Percentiles rank a stretch among this genome's conserved stretches.
These are phyloP conservation scores for Metarhizium anisopliae DNA, from an alignment of 2,329 filamentous ascomycete genomes.

Conservation along the genomic window DNA sequence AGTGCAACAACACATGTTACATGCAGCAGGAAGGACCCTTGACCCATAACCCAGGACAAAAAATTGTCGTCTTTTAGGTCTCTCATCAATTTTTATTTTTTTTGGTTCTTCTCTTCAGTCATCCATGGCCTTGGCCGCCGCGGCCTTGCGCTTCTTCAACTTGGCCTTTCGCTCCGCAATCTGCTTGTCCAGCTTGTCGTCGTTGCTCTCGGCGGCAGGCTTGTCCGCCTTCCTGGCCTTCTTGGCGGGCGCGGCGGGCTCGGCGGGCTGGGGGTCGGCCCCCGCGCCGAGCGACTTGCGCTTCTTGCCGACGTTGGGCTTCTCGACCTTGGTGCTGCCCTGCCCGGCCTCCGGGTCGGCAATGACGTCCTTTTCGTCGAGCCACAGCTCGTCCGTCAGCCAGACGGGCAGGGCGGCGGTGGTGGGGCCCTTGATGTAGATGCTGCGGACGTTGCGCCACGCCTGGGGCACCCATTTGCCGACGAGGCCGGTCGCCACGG, in stretches of 20 bases:
- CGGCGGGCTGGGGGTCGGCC: slow-evolving; percentile 32
- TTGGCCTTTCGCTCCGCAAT: slow-evolving; percentile 50
- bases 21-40: slow-evolving; percentile 7
- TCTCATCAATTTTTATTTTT: background rate
- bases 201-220: slow-evolving; percentile 35
- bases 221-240: slow-evolving; percentile 23
- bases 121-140: slow-evolving; percentile 42
- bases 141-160: slow-evolving; percentile 50
- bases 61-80: background rate
- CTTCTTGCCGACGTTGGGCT: slow-evolving; percentile 58
- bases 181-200: slow-evolving; percentile 47
- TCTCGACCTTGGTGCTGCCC: slow-evolving; percentile 30
- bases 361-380: slow-evolving; percentile 66
- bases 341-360: slow-evolving; percentile 47
- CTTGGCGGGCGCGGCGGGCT: slow-evolving; percentile 32
- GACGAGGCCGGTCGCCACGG: slow-evolving; percentile 59
- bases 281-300: slow-evolving; percentile 39
- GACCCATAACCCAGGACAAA: background rate
- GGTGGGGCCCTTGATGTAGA: slow-evolving; percentile 86
- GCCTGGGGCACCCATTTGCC: slow-evolving; percentile 76
- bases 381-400: slow-evolving; percentile 87
- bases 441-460: slow-evolving; percentile 74
- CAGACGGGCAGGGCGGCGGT: slow-evolving; percentile 90
- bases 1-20: slow-evolving; percentile 12
- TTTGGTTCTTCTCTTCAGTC: slow-evolving; percentile 18